These are phyloP conservation scores for Tolypocladium sp. DNA, from an alignment of 2,329 filamentous ascomycete species.

Conservation along the genomic window DNA sequence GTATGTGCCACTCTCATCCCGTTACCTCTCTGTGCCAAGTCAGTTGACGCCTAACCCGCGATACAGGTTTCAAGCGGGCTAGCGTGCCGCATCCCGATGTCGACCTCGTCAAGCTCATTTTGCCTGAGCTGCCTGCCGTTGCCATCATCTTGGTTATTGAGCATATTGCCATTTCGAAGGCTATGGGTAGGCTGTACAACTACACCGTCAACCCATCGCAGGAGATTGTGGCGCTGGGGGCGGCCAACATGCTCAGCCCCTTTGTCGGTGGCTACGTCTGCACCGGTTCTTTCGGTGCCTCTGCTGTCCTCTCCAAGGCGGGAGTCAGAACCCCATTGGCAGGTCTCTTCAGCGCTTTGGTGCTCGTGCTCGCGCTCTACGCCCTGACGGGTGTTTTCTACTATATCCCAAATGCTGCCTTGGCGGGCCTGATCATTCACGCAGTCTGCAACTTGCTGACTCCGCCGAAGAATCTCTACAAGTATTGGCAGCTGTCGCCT, in stretches of 20 bases:
- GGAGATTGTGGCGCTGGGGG: slow-evolving; percentile 69
- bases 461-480: slow-evolving; percentile 63
- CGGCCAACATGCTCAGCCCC: slow-evolving; percentile 65
- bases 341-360: slow-evolving; percentile 66
- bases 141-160: slow-evolving; percentile 73
- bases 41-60: slow-evolving; percentile 4
- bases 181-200: slow-evolving; percentile 70
- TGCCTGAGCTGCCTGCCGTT: slow-evolving; percentile 57
- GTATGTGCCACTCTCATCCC: slow-evolving; percentile 16
- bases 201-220: slow-evolving; percentile 74
- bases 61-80: slow-evolving; percentile 54
- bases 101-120: slow-evolving; percentile 46
- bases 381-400: slow-evolving; percentile 70
- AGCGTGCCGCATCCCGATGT: slow-evolving; percentile 47
- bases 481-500: slow-evolving; percentile 70
- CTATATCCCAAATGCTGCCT: slow-evolving; percentile 64
- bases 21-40: too few species aligned
- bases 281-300: slow-evolving; percentile 48
- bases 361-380: slow-evolving; percentile 71
- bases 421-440: slow-evolving; percentile 75
- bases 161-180: slow-evolving; percentile 78
- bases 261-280: slow-evolving; percentile 53
- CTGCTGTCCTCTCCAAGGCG: slow-evolving; percentile 77
- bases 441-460: slow-evolving; percentile 71
- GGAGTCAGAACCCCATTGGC: slow-evolving; percentile 73